phyloP scores from a whole-genome alignment of 148 eudicot species.

The Simmondsia chinensis region DNA sequence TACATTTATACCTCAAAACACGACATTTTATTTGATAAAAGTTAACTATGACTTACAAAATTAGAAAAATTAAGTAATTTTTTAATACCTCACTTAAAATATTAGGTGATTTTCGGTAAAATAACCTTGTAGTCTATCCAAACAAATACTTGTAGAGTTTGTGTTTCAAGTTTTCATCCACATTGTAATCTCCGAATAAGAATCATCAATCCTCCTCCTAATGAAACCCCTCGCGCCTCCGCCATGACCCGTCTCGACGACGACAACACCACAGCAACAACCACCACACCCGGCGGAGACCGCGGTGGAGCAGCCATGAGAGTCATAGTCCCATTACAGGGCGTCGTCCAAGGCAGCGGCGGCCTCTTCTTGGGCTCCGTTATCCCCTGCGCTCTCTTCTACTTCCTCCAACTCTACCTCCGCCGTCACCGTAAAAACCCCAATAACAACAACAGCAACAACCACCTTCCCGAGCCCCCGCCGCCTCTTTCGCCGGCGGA shows the following conservation, averaged over 20 bases:
- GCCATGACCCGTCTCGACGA: conserved; percentile 21
- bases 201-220: not conserved
- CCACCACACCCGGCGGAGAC: conserved; percentile 15
- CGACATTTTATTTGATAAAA: too few species aligned
- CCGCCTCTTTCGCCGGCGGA: conserved; percentile 20
- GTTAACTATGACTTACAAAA: too few species aligned
- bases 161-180: too few species aligned
- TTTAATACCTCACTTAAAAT: too few species aligned
- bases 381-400: conserved; percentile 87
- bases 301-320: conserved; percentile 60
- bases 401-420: conserved; percentile 72
- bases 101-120: too few species aligned
- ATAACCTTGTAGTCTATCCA: too few species aligned
- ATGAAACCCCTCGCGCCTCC: not conserved
- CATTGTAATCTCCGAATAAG: too few species aligned
- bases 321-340: conserved; percentile 85
- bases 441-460: not conserved
- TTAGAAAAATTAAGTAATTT: too few species aligned
- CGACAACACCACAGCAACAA: conserved; percentile 8
- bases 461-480: conserved; percentile 9
- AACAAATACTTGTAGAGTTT: too few species aligned
- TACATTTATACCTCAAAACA: too few species aligned
- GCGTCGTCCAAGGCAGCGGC: conserved; percentile 78
- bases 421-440: conserved; percentile 25
- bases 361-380: conserved; percentile 77